These are phyloP conservation scores for Xylaria scruposa DNA, from an alignment of 495 filamentous ascomycete species.

Conservation along the genomic window DNA sequence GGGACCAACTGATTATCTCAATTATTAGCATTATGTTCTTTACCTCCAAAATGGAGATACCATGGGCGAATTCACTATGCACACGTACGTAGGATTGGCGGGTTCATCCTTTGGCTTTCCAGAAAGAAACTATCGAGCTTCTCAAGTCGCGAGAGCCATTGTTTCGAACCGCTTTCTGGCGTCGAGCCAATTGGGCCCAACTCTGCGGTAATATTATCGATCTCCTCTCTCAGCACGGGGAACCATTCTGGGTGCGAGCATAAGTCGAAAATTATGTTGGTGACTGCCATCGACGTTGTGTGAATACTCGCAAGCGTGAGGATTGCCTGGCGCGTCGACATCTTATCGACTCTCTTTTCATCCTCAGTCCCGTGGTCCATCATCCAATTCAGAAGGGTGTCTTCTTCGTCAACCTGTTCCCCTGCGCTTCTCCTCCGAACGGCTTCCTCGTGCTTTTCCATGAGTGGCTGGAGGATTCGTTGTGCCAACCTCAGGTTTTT, in stretches of 20 bases:
- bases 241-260: slow-evolving; percentile 7
- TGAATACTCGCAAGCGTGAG: slow-evolving; percentile 43
- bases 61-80: background rate
- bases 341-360: slow-evolving; percentile 9
- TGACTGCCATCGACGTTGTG: slow-evolving; percentile 29
- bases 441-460: background rate
- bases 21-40: background rate
- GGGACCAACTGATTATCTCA: background rate
- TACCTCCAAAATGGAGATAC: background rate
- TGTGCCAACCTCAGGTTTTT: background rate
- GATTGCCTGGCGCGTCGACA: slow-evolving; percentile 28
- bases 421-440: background rate
- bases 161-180: background rate
- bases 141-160: background rate
- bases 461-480: background rate
- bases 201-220: background rate
- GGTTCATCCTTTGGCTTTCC: slow-evolving; percentile 10
- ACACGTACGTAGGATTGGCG: background rate
- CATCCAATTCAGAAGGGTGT: slow-evolving; percentile 26
- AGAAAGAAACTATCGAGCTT: slow-evolving; percentile 21
- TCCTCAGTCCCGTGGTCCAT: slow-evolving; percentile 23
- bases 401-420: slow-evolving; percentile 10
- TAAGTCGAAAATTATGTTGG: background rate
- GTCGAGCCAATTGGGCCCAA: background rate
- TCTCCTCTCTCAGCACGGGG: background rate